These are phyloP conservation scores for Talaromyces sp. DNA, from an alignment of 2,329 filamentous ascomycete genomes.

Conservation along the genomic window DNA sequence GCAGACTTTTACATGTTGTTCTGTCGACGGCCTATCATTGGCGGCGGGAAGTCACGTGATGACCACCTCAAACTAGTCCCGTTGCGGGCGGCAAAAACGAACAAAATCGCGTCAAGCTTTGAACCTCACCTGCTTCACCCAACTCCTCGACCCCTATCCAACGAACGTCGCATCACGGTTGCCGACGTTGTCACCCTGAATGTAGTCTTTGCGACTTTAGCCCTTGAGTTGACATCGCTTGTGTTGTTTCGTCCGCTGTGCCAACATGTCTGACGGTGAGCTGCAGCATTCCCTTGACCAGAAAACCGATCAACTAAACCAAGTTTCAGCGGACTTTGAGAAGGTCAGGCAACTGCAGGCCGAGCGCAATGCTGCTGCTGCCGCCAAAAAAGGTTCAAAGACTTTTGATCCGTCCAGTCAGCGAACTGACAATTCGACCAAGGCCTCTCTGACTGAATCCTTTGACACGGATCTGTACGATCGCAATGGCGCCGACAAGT, in stretches of 20 bases:
- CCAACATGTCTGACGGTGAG: slow-evolving; percentile 43
- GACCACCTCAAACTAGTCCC: background rate
- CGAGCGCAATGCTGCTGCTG: slow-evolving; percentile 79
- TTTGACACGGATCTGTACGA: slow-evolving; percentile 89
- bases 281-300: slow-evolving; percentile 12
- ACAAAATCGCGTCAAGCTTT: slow-evolving; percentile 8
- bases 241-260: slow-evolving; percentile 15
- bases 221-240: slow-evolving; percentile 24
- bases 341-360: slow-evolving; percentile 81
- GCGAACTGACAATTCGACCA: slow-evolving; percentile 77
- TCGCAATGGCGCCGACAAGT: slow-evolving; percentile 70
- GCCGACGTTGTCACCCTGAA: slow-evolving; percentile 28
- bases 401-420: slow-evolving; percentile 74
- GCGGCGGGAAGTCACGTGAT: background rate
- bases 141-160: background rate
- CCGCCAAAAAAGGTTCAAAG: slow-evolving; percentile 74
- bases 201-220: slow-evolving; percentile 27
- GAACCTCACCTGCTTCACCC: background rate
- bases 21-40: background rate
- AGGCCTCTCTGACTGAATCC: slow-evolving; percentile 80
- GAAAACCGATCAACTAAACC: slow-evolving; percentile 17
- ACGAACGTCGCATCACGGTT: slow-evolving; percentile 23
- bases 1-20: background rate
- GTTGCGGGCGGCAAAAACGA: slow-evolving; percentile 6
- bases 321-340: slow-evolving; percentile 68